A percentile compares a stretch with the other conserved stretches of the same genome.
Evolutionary conservation across 208 protist genomes (phyloP).

Genomic region (Herpetomonas samuelpessoai): DNA sequence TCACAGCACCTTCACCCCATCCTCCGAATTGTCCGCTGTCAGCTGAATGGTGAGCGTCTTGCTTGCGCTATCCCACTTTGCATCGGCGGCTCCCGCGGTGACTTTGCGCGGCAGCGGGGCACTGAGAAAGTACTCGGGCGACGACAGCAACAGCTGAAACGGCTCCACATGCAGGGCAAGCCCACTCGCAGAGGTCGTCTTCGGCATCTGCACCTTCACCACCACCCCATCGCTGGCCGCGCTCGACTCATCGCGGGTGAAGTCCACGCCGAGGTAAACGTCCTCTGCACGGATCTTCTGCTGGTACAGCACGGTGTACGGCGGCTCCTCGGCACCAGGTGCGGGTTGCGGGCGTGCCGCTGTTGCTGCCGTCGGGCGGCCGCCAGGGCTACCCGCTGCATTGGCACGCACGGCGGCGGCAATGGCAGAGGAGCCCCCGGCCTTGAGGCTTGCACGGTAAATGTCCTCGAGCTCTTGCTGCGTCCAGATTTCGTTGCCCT

Average conservation of each 20-base stretch:
- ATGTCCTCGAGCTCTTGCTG: conserved; percentile 62
- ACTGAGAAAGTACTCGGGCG: conserved; percentile 64
- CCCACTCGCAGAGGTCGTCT: conserved; percentile 25
- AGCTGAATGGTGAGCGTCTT: conserved; percentile 62
- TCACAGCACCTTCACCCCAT: conserved; percentile 30
- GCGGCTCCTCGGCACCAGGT: conserved; percentile 34
- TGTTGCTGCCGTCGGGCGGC: background rate
- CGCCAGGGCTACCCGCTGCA: background rate
- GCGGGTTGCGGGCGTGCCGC: conserved; percentile 18
- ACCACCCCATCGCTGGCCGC: conserved; percentile 68
- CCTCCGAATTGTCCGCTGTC: conserved; percentile 29
- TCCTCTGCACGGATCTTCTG: conserved; percentile 81
- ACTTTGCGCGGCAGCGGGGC: conserved; percentile 64
- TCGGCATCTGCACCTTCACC: conserved; percentile 72
- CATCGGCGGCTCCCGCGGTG: conserved; percentile 42
- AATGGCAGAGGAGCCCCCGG: conserved; percentile 1
- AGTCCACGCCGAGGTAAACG: conserved; percentile 81
- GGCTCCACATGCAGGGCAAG: conserved; percentile 67
- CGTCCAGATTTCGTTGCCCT: conserved; percentile 81
- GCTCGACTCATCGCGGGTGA: conserved; percentile 44
- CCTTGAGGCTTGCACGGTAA: conserved; percentile 3
- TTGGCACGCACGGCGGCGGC: background rate
- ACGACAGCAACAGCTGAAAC: conserved; percentile 49
- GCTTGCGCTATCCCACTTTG: conserved; percentile 63
- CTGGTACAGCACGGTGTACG: conserved; percentile 74